Evolutionary conservation across 371 early-diverging fungal genomes (phyloP).

Genomic region (Mycotypha africana): DNA sequence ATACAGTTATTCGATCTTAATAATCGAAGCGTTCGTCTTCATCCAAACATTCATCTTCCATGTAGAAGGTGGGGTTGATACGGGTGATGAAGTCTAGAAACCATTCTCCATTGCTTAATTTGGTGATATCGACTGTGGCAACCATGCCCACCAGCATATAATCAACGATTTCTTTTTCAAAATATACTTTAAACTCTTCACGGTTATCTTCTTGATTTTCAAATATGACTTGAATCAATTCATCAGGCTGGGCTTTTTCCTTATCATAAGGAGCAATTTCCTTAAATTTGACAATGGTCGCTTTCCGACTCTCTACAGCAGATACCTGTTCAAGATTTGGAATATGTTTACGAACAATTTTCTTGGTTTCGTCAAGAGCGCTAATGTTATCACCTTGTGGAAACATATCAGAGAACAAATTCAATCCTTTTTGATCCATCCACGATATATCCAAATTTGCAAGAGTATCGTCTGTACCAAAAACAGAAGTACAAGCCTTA

Average conservation of each 20-base stretch:
- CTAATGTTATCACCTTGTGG: too few species aligned
- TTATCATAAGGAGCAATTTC: conserved; percentile 4
- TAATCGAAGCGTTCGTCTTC: too few species aligned
- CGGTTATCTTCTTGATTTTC: conserved; percentile 12
- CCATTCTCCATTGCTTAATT: conserved; percentile 36
- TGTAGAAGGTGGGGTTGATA: conserved; percentile 44
- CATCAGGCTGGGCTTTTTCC: not conserved
- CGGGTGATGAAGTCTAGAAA: conserved; percentile 29
- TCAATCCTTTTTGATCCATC: conserved; percentile 15
- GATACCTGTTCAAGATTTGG: conserved; percentile 7
- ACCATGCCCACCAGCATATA: conserved; percentile 31
- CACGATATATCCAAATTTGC: conserved; percentile 22
- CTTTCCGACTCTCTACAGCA: conserved; percentile 14
- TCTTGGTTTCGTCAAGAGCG: conserved; percentile 13
- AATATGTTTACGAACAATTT: conserved; percentile 11
- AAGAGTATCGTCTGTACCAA: conserved; percentile 32
- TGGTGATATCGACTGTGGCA: conserved; percentile 23
- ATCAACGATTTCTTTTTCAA: conserved; percentile 29
- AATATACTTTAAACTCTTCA: conserved; percentile 12
- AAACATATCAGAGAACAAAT: conserved; percentile 8
- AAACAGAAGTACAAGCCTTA: conserved; percentile 41
- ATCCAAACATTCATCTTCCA: conserved; percentile 26
- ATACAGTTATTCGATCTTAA: too few species aligned
- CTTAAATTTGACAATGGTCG: conserved; percentile 20
- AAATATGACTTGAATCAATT: conserved; percentile 13